Percentiles rank a stretch among this genome's conserved stretches.
These are phyloP conservation scores for Backusella parvicylindrica DNA, from an alignment of 192 early-diverging fungal species.

Conservation along the genomic window DNA sequence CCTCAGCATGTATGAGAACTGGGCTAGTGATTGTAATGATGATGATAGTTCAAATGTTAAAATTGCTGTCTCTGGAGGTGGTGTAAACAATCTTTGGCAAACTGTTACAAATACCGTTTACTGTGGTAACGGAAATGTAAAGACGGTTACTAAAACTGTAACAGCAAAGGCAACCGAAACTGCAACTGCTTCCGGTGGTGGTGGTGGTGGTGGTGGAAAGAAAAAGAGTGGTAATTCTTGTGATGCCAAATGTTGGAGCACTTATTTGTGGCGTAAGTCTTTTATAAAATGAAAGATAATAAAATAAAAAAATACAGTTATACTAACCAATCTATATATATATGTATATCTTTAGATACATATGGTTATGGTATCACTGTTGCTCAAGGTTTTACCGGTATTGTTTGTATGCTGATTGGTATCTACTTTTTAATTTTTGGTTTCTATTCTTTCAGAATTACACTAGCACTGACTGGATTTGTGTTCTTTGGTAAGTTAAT, in stretches of 20 bases:
- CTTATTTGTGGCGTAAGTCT: conserved; percentile 34
- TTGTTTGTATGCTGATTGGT: conserved; percentile 39
- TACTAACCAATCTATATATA: neutral
- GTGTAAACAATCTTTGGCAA: conserved; percentile 20
- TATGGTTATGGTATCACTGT: conserved; percentile 37
- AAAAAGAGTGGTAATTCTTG: neutral
- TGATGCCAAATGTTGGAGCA: conserved; percentile 29
- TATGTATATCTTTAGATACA: conserved; percentile 17
- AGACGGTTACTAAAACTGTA: conserved; percentile 25
- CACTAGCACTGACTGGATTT: conserved; percentile 45
- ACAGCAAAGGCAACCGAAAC: conserved; percentile 11
- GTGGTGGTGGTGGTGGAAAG: neutral
- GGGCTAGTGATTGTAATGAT: conserved; percentile 13
- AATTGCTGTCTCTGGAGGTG: neutral
- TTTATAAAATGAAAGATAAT: neutral
- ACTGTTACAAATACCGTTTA: conserved; percentile 22
- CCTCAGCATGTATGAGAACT: conserved; percentile 19
- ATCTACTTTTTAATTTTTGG: conserved; percentile 49
- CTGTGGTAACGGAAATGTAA: conserved; percentile 28
- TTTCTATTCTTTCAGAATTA: conserved; percentile 44
- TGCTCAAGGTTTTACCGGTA: conserved; percentile 40
- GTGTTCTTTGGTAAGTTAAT: conserved; percentile 40
- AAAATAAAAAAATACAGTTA: neutral
- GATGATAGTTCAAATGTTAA: neutral
- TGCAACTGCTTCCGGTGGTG: conserved; percentile 3